Conservation (phyloP, 306 rosid genomes). For the Lathyrus oleraceus region DNA sequence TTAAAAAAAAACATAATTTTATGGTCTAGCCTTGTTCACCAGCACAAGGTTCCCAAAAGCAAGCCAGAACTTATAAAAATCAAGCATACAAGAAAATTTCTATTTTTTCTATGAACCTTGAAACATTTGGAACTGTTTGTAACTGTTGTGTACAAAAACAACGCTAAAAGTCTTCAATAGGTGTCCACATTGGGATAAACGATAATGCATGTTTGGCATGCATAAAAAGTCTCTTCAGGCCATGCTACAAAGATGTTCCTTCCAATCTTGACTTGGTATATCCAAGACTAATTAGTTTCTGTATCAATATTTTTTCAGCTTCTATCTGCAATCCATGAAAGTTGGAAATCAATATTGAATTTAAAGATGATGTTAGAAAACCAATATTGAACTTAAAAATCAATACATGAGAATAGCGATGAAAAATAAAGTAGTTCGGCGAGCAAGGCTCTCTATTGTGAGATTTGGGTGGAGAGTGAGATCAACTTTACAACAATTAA, state of each 20-base stretch:
- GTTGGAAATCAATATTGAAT: slow-evolving; percentile 8
- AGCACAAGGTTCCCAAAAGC: neutral
- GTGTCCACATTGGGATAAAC: neutral
- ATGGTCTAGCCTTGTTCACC: neutral
- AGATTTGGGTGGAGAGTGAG: neutral
- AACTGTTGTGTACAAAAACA: slow-evolving; percentile 12
- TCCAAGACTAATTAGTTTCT: slow-evolving; percentile 68
- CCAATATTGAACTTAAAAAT: neutral
- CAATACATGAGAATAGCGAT: neutral
- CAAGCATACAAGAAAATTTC: neutral
- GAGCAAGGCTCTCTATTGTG: neutral
- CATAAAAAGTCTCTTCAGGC: slow-evolving; percentile 6
- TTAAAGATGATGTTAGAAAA: neutral
- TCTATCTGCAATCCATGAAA: slow-evolving; percentile 53
- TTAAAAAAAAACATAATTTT: neutral
- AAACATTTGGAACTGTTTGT: slow-evolving; percentile 11
- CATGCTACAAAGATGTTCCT: slow-evolving; percentile 42
- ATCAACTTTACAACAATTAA: neutral
- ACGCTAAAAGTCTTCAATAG: slow-evolving; percentile 2
- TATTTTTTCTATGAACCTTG: neutral
- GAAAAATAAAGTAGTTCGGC: neutral
- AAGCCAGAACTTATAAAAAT: neutral
- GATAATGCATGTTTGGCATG: neutral
- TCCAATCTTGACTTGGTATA: slow-evolving; percentile 54
- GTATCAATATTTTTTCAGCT: slow-evolving; percentile 83